phyloP scores from a whole-genome alignment of 306 rosid species.

The Begonia fuchsioides region DNA sequence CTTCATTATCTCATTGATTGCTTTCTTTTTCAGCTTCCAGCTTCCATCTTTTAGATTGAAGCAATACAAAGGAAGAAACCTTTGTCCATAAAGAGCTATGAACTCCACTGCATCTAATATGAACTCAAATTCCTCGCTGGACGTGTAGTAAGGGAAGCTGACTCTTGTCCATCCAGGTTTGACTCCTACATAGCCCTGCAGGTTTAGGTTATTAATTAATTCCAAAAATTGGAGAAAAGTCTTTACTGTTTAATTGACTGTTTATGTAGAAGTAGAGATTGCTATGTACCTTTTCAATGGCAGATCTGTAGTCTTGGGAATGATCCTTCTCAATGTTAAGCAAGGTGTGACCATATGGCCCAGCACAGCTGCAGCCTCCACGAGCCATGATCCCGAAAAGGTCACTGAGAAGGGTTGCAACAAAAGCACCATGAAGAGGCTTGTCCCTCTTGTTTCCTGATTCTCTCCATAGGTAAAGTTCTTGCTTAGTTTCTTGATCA shows the following conservation, averaged over 20 bases:
- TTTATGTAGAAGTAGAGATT: not conserved
- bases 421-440: conserved; percentile 71
- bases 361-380: conserved; percentile 93
- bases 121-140: conserved; percentile 60
- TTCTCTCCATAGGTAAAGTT: conserved; percentile 48
- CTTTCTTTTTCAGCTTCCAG: conserved; percentile 40
- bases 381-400: conserved; percentile 78
- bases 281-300: conserved; percentile 37
- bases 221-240: not conserved
- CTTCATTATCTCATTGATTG: conserved; percentile 17
- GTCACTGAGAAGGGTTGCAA: conserved; percentile 61
- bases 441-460: conserved; percentile 35
- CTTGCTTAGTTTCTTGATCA: conserved; percentile 6
- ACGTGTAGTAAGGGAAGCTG: conserved; percentile 77
- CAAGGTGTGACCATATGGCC: conserved; percentile 65
- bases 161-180: conserved; percentile 90
- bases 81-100: conserved; percentile 60
- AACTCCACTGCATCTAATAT: conserved; percentile 54
- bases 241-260: not conserved
- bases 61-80: conserved; percentile 50
- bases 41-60: conserved; percentile 46
- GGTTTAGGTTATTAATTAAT: not conserved
- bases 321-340: conserved; percentile 33
- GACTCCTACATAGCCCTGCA: conserved; percentile 54
- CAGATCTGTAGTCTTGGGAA: conserved; percentile 50